phyloP scores from a whole-genome alignment of 768 basidiomycete genomes.

The Suillus lakei region DNA sequence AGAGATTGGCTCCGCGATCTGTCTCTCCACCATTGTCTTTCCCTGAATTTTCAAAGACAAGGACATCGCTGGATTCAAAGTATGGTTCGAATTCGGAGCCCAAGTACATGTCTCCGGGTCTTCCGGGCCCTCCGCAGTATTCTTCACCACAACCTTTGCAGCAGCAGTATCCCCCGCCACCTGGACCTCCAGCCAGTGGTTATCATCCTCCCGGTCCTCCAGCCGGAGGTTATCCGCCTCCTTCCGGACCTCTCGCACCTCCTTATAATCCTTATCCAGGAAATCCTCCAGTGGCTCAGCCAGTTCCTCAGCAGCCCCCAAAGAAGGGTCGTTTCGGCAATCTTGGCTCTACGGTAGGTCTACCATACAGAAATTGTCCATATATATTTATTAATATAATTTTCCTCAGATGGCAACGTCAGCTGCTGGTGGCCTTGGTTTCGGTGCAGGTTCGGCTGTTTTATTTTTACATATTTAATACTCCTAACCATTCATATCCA shows the following conservation, averaged over 20 bases:
- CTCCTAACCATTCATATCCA: slow-evolving; percentile 21
- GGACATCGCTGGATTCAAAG: slow-evolving; percentile 12
- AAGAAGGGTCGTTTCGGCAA: slow-evolving; percentile 46
- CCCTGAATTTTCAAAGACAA: slow-evolving; percentile 26
- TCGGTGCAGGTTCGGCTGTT: slow-evolving; percentile 46
- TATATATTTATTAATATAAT: neutral
- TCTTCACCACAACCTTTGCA: neutral
- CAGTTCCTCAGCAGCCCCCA: slow-evolving; percentile 28
- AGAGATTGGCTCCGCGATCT: slow-evolving; percentile 43
- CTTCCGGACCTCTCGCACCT: slow-evolving; percentile 11
- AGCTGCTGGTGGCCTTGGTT: slow-evolving; percentile 49
- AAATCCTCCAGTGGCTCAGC: slow-evolving; percentile 39
- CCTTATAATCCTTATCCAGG: slow-evolving; percentile 25
- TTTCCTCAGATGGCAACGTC: slow-evolving; percentile 34
- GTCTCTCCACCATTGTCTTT: slow-evolving; percentile 25
- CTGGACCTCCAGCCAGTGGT: slow-evolving; percentile 8
- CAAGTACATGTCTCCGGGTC: slow-evolving; percentile 9
- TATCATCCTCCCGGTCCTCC: slow-evolving; percentile 19
- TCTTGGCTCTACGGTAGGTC: slow-evolving; percentile 43
- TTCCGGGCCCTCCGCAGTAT: slow-evolving; percentile 18
- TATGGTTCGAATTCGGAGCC: slow-evolving; percentile 14
- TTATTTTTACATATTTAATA: neutral
- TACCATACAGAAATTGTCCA: neutral
- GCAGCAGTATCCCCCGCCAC: slow-evolving; percentile 15
- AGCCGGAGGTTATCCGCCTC: slow-evolving; percentile 17